phyloP scores from a whole-genome alignment of 257 asterid species.

The Fraxinus excelsior region DNA sequence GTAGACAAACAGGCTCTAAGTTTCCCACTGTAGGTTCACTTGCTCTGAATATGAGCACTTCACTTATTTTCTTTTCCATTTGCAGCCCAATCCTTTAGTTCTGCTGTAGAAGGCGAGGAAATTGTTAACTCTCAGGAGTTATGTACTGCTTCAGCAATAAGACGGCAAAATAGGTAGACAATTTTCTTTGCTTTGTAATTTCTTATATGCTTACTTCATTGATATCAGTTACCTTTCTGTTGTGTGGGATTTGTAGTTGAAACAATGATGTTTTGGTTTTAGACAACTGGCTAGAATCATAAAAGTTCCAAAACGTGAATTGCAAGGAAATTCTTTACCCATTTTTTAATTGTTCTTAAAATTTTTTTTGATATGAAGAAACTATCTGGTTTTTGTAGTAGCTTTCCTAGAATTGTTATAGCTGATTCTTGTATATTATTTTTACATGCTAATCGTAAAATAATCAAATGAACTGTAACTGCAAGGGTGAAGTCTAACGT shows the following conservation, averaged over 20 bases:
- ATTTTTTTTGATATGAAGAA: not conserved
- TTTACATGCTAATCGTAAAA: too few species aligned
- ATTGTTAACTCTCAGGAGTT: slow-evolving; percentile 51
- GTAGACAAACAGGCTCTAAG: too few species aligned
- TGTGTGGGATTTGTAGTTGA: not conserved
- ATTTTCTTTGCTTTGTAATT: not conserved
- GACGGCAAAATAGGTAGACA: slow-evolving; percentile 80
- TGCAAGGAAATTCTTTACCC: not conserved
- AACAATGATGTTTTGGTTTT: not conserved
- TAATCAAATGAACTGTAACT: too few species aligned
- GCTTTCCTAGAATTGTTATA: not conserved
- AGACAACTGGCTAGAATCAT: not conserved
- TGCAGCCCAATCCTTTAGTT: slow-evolving; percentile 61
- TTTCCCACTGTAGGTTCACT: not conserved
- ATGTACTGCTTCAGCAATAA: slow-evolving; percentile 38
- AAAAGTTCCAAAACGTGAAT: not conserved
- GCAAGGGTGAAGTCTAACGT: too few species aligned
- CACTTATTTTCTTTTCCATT: slow-evolving; percentile 23
- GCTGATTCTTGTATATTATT: not conserved
- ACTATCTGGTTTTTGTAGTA: not conserved
- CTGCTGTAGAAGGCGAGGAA: slow-evolving; percentile 71
- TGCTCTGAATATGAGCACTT: slow-evolving; percentile 2
- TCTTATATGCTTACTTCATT: not conserved
- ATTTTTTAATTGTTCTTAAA: too few species aligned
- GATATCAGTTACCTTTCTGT: not conserved